Percentiles rank a stretch among this genome's conserved stretches.
These are phyloP conservation scores for Brassica balearica DNA, from an alignment of 441 rosid species.

Conservation along the genomic window DNA sequence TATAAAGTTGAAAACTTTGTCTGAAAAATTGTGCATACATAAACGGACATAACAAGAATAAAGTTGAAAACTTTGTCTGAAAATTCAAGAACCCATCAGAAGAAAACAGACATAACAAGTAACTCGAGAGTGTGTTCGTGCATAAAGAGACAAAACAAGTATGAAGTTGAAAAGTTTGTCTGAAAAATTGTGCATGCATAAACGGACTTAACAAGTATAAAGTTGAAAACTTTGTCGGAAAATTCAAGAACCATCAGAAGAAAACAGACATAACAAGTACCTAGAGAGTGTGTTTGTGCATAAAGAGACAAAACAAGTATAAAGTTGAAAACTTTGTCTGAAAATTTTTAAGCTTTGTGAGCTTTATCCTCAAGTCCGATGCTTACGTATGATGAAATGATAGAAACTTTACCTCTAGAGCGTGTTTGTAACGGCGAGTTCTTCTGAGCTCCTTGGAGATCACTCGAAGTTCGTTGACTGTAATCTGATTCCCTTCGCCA, in stretches of 20 bases:
- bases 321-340: too few relatives aligned
- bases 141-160: too few relatives aligned
- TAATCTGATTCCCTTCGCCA: conserved; percentile 67
- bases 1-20: too few relatives aligned
- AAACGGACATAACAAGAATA: background rate
- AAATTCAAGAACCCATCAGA: too few relatives aligned
- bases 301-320: too few relatives aligned
- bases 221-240: background rate
- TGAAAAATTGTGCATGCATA: conserved; percentile 8
- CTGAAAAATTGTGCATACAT: conserved; percentile 5
- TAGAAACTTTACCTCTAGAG: conserved; percentile 68
- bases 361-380: conserved; percentile 14
- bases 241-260: too few relatives aligned
- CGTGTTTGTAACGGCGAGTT: conserved; percentile 82
- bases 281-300: too few relatives aligned
- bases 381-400: background rate
- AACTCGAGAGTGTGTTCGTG: too few relatives aligned
- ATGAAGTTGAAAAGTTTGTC: too few relatives aligned
- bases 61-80: background rate
- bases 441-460: conserved; percentile 74
- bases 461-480: conserved; percentile 68
- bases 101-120: too few relatives aligned
- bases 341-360: background rate
- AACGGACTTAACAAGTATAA: background rate
- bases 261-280: too few relatives aligned